Conservation (phyloP, 129 eudicot species). For the Solidago caesia region DNA sequence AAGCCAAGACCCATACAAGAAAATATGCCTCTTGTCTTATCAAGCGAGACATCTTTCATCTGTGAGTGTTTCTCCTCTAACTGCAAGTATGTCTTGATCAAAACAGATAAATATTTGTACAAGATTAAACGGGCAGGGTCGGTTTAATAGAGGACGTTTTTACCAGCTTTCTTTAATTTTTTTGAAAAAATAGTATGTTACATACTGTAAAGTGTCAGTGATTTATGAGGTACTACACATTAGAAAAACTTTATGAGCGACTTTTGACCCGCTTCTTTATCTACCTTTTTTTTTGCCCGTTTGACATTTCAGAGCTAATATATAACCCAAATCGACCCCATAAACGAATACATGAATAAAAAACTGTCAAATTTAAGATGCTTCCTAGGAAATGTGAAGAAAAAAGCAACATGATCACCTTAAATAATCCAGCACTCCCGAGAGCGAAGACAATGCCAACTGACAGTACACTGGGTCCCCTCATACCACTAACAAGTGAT, state of each 20-base stretch:
- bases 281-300: neutral
- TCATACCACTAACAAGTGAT: slow-evolving; percentile 13
- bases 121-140: neutral
- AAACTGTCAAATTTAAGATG: too few species aligned
- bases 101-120: too few species aligned
- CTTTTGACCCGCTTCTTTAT: neutral
- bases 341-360: too few species aligned
- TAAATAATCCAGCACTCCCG: neutral
- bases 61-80: neutral
- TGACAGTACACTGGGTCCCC: neutral
- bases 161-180: neutral
- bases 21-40: neutral
- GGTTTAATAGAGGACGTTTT: neutral
- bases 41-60: neutral
- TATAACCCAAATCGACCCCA: neutral
- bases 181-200: too few species aligned
- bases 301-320: neutral
- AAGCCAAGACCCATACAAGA: neutral
- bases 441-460: slow-evolving; percentile 4
- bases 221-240: too few species aligned
- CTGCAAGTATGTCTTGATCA: neutral
- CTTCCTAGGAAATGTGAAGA: neutral
- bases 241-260: too few species aligned
- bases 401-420: neutral
- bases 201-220: too few species aligned